A percentile compares a stretch with the other conserved stretches of the same genome.
These are phyloP conservation scores for Murraya koenigii DNA, from an alignment of 345 rosid species.

Conservation along the genomic window DNA sequence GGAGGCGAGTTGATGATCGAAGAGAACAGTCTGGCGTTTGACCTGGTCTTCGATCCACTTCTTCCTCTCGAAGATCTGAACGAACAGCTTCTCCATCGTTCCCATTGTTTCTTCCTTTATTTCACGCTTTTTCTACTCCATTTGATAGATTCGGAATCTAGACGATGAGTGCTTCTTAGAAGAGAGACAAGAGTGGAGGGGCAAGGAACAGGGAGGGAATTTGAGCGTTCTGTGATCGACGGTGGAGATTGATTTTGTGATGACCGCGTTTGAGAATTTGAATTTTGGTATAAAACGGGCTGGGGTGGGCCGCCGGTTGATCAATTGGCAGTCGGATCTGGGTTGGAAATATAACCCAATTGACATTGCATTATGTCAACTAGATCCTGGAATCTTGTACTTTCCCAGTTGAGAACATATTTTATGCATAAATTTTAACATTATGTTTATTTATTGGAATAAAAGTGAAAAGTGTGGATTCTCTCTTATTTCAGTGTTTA, in stretches of 20 bases:
- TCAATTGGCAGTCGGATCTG: not conserved
- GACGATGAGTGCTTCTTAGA: not conserved
- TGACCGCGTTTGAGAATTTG: constrained; percentile 9
- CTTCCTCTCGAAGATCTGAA: constrained; percentile 73
- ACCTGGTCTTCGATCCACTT: constrained; percentile 52
- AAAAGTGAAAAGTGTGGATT: too few relatives aligned
- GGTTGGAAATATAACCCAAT: not conserved
- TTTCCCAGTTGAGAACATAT: too few relatives aligned
- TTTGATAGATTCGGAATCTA: constrained; percentile 22
- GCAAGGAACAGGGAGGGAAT: constrained; percentile 23
- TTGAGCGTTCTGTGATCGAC: not conserved
- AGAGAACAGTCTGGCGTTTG: constrained; percentile 56
- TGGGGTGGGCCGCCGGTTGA: not conserved
- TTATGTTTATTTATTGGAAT: too few relatives aligned
- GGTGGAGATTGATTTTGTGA: not conserved
- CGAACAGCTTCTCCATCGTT: constrained; percentile 56
- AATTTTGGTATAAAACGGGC: not conserved
- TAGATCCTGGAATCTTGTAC: too few relatives aligned
- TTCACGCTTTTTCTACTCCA: constrained; percentile 1
- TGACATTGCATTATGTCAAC: too few relatives aligned
- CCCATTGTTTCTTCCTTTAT: constrained; percentile 17
- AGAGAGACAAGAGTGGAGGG: not conserved
- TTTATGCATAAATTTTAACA: too few relatives aligned
- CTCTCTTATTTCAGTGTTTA: too few relatives aligned
- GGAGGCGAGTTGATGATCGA: constrained; percentile 71